Evolutionary conservation across 2,329 filamentous ascomycete species (phyloP).

Genomic region (Coniochaeta prunicola): DNA sequence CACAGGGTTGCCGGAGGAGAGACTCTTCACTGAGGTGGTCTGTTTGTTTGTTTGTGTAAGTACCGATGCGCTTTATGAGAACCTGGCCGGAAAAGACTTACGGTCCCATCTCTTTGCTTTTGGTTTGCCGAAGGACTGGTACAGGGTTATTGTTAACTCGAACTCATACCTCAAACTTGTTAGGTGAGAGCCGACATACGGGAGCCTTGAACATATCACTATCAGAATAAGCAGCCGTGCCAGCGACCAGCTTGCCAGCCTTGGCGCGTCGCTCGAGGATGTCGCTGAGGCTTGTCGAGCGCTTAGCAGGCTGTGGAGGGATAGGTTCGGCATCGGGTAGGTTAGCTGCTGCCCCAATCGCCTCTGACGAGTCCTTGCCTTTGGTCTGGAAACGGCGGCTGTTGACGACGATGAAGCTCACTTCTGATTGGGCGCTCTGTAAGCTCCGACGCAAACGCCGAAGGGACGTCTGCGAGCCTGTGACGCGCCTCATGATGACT

Average conservation of each 20-base stretch:
- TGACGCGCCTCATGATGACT: neutral
- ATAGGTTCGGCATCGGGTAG: constrained; percentile 16
- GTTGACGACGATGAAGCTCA: neutral
- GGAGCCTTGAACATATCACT: constrained; percentile 79
- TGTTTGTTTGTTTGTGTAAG: constrained; percentile 16
- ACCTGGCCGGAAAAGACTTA: constrained; percentile 34
- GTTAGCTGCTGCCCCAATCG: constrained; percentile 8
- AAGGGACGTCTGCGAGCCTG: neutral
- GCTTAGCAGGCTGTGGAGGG: constrained; percentile 3
- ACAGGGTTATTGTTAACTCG: constrained; percentile 10
- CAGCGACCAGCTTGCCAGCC: constrained; percentile 64
- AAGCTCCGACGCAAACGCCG: neutral
- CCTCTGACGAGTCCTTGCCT: neutral
- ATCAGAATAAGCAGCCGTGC: constrained; percentile 68
- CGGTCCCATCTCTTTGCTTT: constrained; percentile 79
- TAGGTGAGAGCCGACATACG: constrained; percentile 34
- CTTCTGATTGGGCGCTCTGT: neutral
- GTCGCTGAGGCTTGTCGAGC: constrained; percentile 52
- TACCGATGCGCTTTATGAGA: neutral
- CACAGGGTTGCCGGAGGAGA: constrained; percentile 52
- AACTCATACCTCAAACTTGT: constrained; percentile 3
- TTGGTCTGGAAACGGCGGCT: neutral
- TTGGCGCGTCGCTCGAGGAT: constrained; percentile 63
- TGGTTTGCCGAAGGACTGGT: constrained; percentile 48
- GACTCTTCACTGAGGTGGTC: constrained; percentile 56